Percentiles rank a stretch among this genome's conserved stretches.
Evolutionary conservation across 306 rosid species (phyloP).

Genomic region (Carpinus fangiana): DNA sequence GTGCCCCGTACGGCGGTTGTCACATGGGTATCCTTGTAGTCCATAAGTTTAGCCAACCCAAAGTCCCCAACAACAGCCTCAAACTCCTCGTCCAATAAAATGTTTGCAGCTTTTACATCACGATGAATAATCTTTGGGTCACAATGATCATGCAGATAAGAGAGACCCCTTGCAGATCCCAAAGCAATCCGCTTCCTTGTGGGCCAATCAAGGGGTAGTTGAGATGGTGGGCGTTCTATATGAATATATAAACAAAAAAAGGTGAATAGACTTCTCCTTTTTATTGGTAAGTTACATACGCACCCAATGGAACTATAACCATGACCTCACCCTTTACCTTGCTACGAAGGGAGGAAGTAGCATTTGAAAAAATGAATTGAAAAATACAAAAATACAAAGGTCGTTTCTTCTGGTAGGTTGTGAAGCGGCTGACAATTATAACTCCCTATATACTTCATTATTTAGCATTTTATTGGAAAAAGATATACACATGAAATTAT

Average conservation of each 20-base stretch:
- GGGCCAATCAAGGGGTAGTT: conserved; percentile 95
- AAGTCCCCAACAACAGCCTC: conserved; percentile 99
- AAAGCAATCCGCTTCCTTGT: conserved; percentile 87
- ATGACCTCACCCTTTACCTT: no score
- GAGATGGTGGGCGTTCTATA: conserved; percentile 83
- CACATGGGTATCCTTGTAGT: conserved; percentile 96
- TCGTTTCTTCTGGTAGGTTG: not conserved
- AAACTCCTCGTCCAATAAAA: conserved; percentile 94
- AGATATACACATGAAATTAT: not conserved
- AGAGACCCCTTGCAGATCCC: conserved; percentile 98
- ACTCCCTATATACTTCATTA: not conserved
- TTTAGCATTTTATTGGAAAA: not conserved
- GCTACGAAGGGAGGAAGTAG: no score
- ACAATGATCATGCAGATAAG: conserved; percentile 96
- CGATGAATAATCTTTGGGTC: conserved; percentile 98
- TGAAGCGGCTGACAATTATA: not conserved
- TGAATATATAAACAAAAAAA: conserved; percentile 25
- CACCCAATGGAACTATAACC: no score
- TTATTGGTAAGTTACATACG: no score
- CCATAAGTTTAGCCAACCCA: conserved; percentile 98
- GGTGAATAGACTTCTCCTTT: not conserved
- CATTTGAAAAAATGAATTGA: no score
- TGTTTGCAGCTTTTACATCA: conserved; percentile 96
- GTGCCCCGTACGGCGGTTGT: conserved; percentile 97
- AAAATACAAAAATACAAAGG: not conserved